phyloP scores from a whole-genome alignment of 345 rosid species.

The Gossypium stocksii region DNA sequence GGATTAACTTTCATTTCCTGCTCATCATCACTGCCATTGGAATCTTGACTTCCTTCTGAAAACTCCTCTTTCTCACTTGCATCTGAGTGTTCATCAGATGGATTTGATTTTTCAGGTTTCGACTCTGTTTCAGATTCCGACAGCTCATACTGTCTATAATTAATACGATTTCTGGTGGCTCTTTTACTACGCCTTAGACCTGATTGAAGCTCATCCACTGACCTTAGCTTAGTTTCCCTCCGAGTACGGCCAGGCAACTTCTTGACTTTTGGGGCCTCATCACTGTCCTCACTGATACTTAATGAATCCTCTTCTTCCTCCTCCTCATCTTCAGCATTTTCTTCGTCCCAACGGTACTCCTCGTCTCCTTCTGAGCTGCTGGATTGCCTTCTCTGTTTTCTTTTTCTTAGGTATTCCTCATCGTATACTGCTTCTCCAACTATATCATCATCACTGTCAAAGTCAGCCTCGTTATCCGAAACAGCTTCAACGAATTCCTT shows the following conservation, averaged over 20 bases:
- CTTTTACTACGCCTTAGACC: conserved; percentile 97
- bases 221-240: conserved; percentile 71
- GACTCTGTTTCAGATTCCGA: conserved; percentile 87
- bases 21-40: conserved; percentile 48
- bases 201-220: conserved; percentile 64
- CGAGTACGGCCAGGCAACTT: conserved; percentile 64
- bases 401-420: conserved; percentile 89
- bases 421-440: conserved; percentile 98
- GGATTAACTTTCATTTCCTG: conserved; percentile 46
- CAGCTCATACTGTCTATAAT: conserved; percentile 74
- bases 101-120: conserved; percentile 47
- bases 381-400: conserved; percentile 64
- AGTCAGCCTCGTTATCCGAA: conserved; percentile 83
- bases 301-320: conserved; percentile 73
- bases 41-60: conserved; percentile 59
- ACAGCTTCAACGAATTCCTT: conserved; percentile 65
- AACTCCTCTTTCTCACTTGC: conserved; percentile 61
- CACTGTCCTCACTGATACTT: conserved; percentile 76
- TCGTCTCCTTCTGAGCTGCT: conserved; percentile 99
- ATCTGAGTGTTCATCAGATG: conserved; percentile 55
- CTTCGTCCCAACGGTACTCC: conserved; percentile 87
- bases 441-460: conserved; percentile 93
- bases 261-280: conserved; percentile 61
- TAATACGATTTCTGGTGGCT: conserved; percentile 63
- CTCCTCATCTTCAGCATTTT: conserved; percentile 81